Base-by-base conservation (phyloP, 179 eudicot genomes). In the Kewa caespitosa region DNA sequence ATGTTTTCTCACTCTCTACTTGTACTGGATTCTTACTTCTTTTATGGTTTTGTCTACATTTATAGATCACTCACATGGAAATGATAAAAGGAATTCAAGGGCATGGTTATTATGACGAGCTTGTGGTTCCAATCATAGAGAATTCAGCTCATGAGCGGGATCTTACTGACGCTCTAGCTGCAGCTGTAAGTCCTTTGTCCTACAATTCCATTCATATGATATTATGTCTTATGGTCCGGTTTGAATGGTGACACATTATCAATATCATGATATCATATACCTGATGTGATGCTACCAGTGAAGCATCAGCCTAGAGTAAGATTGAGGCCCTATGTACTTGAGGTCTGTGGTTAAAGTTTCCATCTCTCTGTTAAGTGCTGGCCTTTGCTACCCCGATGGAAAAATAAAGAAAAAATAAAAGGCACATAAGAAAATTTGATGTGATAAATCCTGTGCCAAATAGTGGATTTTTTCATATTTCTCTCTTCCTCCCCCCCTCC, bases 61-160 rank as follows among this genome's bases (percentile, higher is more conserved):
- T 73, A 64, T 87, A 95, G 99, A 93, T 95, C 80, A 93, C 92
- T 79, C 97, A 95, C 82, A 95, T 95, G 99, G 99, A 95, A 84
- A 95, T 95, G 98, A 95, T 93, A 55, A 95, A 95, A 86, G 99
- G 99, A 75, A 95, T 95, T 81, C 94, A 90, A 81, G 99, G 99
- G 50, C 99, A 95, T 89, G 99, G 99, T 43, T 95, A 95, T 74
- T 89, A 93, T 78, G 99, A 95, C 73, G 98, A 95, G 71, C 98
- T 95, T 82, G 98, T 95, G 42, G 90, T 95, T 69, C 99, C 99
- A 66, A 95, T 93, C 67, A 93, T 95, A 72, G 99, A 95, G 74
- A 95, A 95, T 78, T 90, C 98, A 61, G 99, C 99, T 43, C 90
- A 90, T 81, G 99, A 95, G 73, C 77, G 97, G 55, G 99, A 95